A percentile compares a stretch with the other conserved stretches of the same genome.
phyloP scores from a whole-genome alignment of 345 rosid species.

The Hibiscus tridactylites region DNA sequence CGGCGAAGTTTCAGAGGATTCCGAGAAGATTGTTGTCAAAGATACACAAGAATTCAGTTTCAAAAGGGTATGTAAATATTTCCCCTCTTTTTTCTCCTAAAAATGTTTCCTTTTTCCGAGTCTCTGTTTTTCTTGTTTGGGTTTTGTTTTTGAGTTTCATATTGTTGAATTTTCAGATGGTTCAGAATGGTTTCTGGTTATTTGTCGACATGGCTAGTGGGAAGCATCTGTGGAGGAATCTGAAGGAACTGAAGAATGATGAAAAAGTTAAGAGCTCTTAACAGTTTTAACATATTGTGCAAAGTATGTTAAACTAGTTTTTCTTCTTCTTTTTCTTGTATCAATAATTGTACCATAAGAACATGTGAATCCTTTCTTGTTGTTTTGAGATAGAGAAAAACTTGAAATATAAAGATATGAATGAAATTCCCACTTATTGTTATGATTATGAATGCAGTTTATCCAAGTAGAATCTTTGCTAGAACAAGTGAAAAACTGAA shows the following conservation, averaged over 20 bases:
- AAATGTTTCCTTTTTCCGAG: neutral
- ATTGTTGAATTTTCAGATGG: conserved; percentile 30
- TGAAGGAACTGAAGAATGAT: conserved; percentile 40
- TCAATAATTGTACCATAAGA: neutral
- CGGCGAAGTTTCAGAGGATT: conserved; percentile 24
- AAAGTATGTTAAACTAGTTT: neutral
- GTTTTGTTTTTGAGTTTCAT: conserved; percentile 4
- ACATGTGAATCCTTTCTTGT: neutral
- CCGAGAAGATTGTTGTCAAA: conserved; percentile 23
- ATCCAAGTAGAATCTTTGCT: neutral
- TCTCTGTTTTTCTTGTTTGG: neutral
- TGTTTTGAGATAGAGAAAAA: too few species aligned
- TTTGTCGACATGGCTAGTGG: conserved; percentile 93
- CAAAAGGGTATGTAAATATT: conserved; percentile 39
- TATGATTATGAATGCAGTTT: conserved; percentile 1
- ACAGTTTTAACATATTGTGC: neutral
- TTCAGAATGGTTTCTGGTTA: conserved; percentile 69
- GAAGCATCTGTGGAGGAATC: conserved; percentile 68
- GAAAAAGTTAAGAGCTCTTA: neutral
- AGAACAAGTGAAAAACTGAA: neutral
- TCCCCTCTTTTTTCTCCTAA: neutral
- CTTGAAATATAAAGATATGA: neutral
- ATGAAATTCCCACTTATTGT: neutral
- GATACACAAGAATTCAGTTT: conserved; percentile 37
- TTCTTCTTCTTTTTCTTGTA: neutral